Percentiles rank a stretch among this genome's conserved stretches.
These are phyloP conservation scores for Mallotus repandus DNA, from an alignment of 441 rosid genomes.

Conservation along the genomic window DNA sequence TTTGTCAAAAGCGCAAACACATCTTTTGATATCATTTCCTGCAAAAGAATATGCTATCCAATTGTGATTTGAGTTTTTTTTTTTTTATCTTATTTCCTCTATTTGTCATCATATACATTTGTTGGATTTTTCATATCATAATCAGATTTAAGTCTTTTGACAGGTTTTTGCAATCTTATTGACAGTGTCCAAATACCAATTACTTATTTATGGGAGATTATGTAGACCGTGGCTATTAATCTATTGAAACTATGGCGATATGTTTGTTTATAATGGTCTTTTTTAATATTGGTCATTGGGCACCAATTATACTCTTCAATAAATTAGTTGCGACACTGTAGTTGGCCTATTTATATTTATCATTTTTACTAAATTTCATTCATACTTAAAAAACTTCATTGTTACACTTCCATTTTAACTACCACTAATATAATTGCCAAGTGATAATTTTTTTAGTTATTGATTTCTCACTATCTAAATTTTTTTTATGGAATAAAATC, in stretches of 20 bases:
- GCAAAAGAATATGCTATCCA: neutral
- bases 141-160: neutral
- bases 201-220: constrained; percentile 82
- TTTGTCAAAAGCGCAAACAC: too few relatives aligned
- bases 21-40: constrained; percentile 55
- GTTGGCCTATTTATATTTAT: neutral
- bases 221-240: constrained; percentile 77
- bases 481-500: too few relatives aligned
- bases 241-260: constrained; percentile 93
- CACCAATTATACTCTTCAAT: neutral
- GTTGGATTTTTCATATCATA: neutral
- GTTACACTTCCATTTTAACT: too few relatives aligned
- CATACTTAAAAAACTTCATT: too few relatives aligned
- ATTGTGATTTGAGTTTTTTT: neutral
- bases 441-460: too few relatives aligned
- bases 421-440: too few relatives aligned
- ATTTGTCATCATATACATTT: neutral
- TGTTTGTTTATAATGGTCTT: constrained; percentile 13
- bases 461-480: too few relatives aligned
- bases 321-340: neutral
- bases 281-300: neutral
- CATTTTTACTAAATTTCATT: neutral
- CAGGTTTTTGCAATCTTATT: constrained; percentile 5
- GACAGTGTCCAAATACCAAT: constrained; percentile 73
- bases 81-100: constrained; percentile 12